Conservation (phyloP, 371 early-diverging fungal species). For the Rhizomucor pusillus region DNA sequence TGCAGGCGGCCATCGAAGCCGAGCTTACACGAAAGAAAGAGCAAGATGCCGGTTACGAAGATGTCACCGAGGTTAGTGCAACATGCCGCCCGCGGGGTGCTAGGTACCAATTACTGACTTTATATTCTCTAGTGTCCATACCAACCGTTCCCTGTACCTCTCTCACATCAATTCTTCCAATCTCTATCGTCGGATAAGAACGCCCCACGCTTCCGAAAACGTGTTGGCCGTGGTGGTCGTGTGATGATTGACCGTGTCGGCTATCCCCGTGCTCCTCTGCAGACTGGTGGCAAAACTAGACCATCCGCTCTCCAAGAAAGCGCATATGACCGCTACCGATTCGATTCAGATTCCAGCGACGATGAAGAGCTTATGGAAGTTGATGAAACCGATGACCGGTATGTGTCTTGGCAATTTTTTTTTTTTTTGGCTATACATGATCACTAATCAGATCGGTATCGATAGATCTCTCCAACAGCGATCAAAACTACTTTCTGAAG, state of each 20-base stretch:
- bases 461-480: slow-evolving; percentile 47
- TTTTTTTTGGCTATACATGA: too few species aligned
- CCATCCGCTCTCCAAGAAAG: slow-evolving; percentile 15
- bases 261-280: neutral
- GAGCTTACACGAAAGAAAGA: slow-evolving; percentile 53
- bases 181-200: slow-evolving; percentile 21
- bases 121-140: slow-evolving; percentile 38
- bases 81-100: neutral
- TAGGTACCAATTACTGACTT: neutral
- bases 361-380: slow-evolving; percentile 20
- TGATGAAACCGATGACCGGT: slow-evolving; percentile 44
- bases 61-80: slow-evolving; percentile 46
- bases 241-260: slow-evolving; percentile 53
- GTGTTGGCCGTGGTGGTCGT: slow-evolving; percentile 62
- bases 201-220: slow-evolving; percentile 39
- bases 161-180: slow-evolving; percentile 38
- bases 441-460: too few species aligned
- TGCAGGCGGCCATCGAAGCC: slow-evolving; percentile 44
- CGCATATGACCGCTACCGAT: slow-evolving; percentile 24
- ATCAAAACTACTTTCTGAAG: slow-evolving; percentile 47
- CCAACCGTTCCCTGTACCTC: slow-evolving; percentile 44
- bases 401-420: too few species aligned
- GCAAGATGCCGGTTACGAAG: slow-evolving; percentile 55
- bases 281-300: slow-evolving; percentile 23
- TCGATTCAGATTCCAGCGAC: slow-evolving; percentile 55